phyloP scores from a whole-genome alignment of 2,329 filamentous ascomycete species.

The Apiospora kogelbergensis region DNA sequence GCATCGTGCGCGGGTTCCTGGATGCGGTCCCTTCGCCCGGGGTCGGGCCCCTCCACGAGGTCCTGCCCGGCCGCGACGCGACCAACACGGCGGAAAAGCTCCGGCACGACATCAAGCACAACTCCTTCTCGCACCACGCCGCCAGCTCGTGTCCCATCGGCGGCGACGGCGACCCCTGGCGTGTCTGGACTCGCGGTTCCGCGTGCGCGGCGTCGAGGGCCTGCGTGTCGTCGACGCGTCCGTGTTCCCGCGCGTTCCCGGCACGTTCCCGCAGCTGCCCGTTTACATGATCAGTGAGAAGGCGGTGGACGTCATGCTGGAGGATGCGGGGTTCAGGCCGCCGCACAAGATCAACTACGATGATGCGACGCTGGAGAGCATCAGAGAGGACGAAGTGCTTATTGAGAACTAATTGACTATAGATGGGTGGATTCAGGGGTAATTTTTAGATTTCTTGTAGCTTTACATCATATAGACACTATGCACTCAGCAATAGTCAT shows the following conservation, averaged over 20 bases:
- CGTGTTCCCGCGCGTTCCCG: slow-evolving; percentile 46
- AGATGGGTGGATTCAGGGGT: too few species aligned
- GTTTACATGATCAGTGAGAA: slow-evolving; percentile 58
- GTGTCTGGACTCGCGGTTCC: slow-evolving; percentile 52
- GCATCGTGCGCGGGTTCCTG: not conserved
- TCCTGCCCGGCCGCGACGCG: not conserved
- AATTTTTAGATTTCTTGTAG: too few species aligned
- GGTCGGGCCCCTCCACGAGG: not conserved
- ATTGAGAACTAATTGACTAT: too few species aligned
- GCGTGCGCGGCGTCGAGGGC: slow-evolving; percentile 49
- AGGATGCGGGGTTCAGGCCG: not conserved
- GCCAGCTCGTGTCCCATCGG: slow-evolving; percentile 54
- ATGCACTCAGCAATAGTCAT: too few species aligned
- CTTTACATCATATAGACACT: too few species aligned
- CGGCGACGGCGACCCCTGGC: slow-evolving; percentile 47
- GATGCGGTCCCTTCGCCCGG: not conserved
- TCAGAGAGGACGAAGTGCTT: not conserved
- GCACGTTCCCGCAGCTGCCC: slow-evolving; percentile 41
- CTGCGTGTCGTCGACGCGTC: slow-evolving; percentile 57
- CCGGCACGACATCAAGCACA: slow-evolving; percentile 36
- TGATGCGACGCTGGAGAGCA: slow-evolving; percentile 2
- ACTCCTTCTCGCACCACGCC: slow-evolving; percentile 55
- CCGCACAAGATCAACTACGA: not conserved
- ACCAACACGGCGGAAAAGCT: not conserved
- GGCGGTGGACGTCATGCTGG: slow-evolving; percentile 29